Evolutionary conservation across 805 yeast genomes (phyloP).

Genomic region (Ogataea parapolymorpha): DNA sequence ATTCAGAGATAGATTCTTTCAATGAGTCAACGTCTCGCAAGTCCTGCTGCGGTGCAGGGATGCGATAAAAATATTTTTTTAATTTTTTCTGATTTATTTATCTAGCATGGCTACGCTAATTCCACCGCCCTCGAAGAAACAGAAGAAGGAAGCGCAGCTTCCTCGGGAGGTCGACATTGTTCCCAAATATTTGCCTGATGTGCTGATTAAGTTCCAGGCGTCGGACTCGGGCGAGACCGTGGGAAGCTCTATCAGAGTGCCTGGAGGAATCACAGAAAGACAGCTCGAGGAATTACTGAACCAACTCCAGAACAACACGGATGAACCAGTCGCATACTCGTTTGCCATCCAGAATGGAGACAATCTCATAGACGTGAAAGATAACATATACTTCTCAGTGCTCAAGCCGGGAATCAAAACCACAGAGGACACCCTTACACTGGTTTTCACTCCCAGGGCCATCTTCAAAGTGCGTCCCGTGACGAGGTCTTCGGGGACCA

Average conservation of each 20-base stretch:
- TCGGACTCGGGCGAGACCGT: constrained; percentile 85
- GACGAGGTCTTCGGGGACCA: constrained; percentile 86
- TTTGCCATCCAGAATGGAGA: constrained; percentile 62
- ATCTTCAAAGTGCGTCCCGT: constrained; percentile 90
- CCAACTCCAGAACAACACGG: constrained; percentile 63
- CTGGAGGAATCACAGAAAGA: constrained; percentile 79
- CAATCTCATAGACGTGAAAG: constrained; percentile 67
- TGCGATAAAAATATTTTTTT: constrained; percentile 3
- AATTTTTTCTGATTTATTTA: background rate
- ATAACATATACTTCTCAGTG: constrained; percentile 73
- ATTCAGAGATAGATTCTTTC: no score
- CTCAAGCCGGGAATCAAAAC: constrained; percentile 83
- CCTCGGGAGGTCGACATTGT: constrained; percentile 70
- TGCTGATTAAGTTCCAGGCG: constrained; percentile 84
- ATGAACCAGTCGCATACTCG: constrained; percentile 87
- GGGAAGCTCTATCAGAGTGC: constrained; percentile 86
- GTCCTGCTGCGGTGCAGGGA: constrained; percentile 3
- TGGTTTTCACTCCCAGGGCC: constrained; percentile 92
- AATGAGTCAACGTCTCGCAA: no score
- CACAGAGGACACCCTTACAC: constrained; percentile 88
- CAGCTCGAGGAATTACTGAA: constrained; percentile 88
- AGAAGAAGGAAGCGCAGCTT: constrained; percentile 76
- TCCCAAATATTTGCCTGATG: constrained; percentile 82
- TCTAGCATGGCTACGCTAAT: constrained; percentile 78
- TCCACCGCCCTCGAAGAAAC: constrained; percentile 93